These are phyloP conservation scores for Cotoneaster glaucophyllus DNA, from an alignment of 306 rosid genomes.

Conservation along the genomic window DNA sequence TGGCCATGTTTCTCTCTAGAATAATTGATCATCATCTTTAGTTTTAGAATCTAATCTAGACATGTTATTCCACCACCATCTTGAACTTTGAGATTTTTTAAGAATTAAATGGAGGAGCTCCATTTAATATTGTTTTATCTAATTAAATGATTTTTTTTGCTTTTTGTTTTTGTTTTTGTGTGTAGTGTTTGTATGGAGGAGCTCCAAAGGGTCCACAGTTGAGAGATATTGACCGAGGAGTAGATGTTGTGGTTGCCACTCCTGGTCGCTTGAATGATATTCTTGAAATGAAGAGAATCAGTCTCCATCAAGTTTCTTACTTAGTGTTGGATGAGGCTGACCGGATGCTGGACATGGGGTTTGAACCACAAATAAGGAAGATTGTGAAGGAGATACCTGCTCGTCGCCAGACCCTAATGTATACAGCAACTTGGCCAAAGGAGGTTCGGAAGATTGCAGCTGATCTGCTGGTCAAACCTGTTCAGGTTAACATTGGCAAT, in stretches of 20 bases:
- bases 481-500: slow-evolving; percentile 95
- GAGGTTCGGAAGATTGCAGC: slow-evolving; percentile 98
- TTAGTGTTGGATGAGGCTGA: slow-evolving; percentile 98
- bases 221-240: slow-evolving; percentile 89
- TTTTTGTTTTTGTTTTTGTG: neutral
- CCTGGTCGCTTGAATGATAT: slow-evolving; percentile 99
- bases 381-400: slow-evolving; percentile 91
- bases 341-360: slow-evolving; percentile 99
- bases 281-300: slow-evolving; percentile 91
- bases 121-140: neutral
- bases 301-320: slow-evolving; percentile 86
- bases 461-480: slow-evolving; percentile 82
- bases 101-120: too few species aligned
- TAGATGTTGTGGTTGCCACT: slow-evolving; percentile 95
- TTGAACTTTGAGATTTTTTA: too few species aligned
- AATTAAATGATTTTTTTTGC: neutral
- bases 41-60: too few species aligned
- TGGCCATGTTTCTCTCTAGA: too few species aligned
- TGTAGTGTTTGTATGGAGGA: slow-evolving; percentile 93
- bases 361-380: slow-evolving; percentile 98
- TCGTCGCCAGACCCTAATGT: slow-evolving; percentile 95
- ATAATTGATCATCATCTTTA: too few species aligned
- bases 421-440: slow-evolving; percentile 99
- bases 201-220: slow-evolving; percentile 99
- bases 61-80: too few species aligned